Evolutionary conservation across 2,329 filamentous ascomycete species (phyloP).

Genomic region (Verticillium nubilum): DNA sequence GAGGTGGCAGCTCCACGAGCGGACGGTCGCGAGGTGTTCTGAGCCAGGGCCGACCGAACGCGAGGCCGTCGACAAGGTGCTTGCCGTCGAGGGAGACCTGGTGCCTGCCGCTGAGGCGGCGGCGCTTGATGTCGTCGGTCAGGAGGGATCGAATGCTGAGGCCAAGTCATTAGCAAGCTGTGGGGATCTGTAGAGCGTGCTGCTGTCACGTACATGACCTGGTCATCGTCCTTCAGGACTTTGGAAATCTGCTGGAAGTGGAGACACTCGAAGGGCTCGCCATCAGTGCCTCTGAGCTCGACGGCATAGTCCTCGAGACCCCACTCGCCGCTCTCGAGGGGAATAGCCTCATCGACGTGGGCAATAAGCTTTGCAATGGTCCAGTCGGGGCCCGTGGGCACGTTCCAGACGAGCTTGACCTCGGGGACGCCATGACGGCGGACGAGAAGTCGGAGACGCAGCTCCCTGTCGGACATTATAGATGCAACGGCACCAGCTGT

Average conservation of each 20-base stretch:
- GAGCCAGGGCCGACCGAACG: conserved; percentile 72
- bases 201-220: conserved; percentile 61
- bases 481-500: conserved; percentile 4
- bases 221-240: conserved; percentile 76
- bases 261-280: conserved; percentile 74
- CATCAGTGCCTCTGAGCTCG: conserved; percentile 54
- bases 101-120: conserved; percentile 68
- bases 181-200: background rate
- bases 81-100: conserved; percentile 76
- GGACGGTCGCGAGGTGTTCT: conserved; percentile 57
- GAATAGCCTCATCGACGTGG: conserved; percentile 72
- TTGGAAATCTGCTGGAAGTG: conserved; percentile 72
- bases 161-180: conserved; percentile 7
- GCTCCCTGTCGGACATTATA: conserved; percentile 30
- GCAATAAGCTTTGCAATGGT: conserved; percentile 74
- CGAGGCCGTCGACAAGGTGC: conserved; percentile 78
- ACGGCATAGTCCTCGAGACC: conserved; percentile 87
- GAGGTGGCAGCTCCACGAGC: conserved; percentile 63
- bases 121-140: conserved; percentile 65
- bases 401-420: conserved; percentile 66
- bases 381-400: conserved; percentile 49
- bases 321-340: conserved; percentile 77
- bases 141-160: conserved; percentile 71
- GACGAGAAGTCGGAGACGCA: conserved; percentile 71
- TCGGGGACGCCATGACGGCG: conserved; percentile 70